Percentiles rank a stretch among this genome's conserved stretches.
phyloP scores from a whole-genome alignment of 805 yeast species.

The Kuraishia cidri region DNA sequence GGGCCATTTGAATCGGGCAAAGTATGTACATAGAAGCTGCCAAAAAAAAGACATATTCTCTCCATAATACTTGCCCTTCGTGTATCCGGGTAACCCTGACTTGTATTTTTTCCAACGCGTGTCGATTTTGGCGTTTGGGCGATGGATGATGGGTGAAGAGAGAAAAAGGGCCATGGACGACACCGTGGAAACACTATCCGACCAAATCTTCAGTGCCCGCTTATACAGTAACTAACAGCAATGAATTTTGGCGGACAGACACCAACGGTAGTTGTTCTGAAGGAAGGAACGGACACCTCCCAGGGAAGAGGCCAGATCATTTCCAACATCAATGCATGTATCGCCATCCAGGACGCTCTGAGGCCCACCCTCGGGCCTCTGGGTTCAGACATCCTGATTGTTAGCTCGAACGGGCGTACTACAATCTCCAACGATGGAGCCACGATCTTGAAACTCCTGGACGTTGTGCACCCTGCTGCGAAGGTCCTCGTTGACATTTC shows the following conservation, averaged over 20 bases:
- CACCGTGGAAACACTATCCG: no score
- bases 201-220: no score
- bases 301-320: slow-evolving; percentile 96
- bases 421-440: slow-evolving; percentile 99
- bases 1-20: slow-evolving; percentile 52
- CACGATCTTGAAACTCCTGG: slow-evolving; percentile 82
- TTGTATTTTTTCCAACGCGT: no score
- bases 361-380: slow-evolving; percentile 95
- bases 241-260: slow-evolving; percentile 92
- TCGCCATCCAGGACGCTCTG: slow-evolving; percentile 93
- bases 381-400: slow-evolving; percentile 92
- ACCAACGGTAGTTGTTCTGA: slow-evolving; percentile 95
- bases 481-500: slow-evolving; percentile 91
- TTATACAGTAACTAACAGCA: no score
- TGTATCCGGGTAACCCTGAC: no score
- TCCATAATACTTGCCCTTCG: no score
- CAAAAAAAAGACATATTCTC: slow-evolving; percentile 2
- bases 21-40: background rate
- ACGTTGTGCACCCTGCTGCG: slow-evolving; percentile 98
- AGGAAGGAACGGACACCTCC: slow-evolving; percentile 95
- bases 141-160: no score
- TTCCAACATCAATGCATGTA: slow-evolving; percentile 92
- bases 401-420: slow-evolving; percentile 73
- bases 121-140: no score
- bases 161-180: no score